These are phyloP conservation scores for Cryphonectria nitschkei DNA, from an alignment of 2,329 filamentous ascomycete species.

Conservation along the genomic window DNA sequence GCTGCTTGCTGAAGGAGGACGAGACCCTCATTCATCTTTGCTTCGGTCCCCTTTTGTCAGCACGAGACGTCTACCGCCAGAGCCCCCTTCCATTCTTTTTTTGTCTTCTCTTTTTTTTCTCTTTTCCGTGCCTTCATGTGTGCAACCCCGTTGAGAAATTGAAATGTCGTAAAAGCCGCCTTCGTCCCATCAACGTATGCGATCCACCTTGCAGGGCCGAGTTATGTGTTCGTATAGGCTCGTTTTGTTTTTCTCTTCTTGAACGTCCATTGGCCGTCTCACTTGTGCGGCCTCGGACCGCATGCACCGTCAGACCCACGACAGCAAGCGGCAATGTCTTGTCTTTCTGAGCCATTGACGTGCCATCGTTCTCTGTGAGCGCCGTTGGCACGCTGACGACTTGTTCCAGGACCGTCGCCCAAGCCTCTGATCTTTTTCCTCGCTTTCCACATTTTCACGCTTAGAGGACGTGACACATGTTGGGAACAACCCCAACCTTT, in stretches of 20 bases:
- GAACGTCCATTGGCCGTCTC: not conserved
- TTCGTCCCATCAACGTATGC: not conserved
- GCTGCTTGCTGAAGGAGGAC: not conserved
- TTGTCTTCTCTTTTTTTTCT: not conserved
- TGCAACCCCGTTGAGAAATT: not conserved
- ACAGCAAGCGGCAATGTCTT: not conserved
- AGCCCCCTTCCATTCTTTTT: not conserved
- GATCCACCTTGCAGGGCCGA: not conserved
- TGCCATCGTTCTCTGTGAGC: not conserved
- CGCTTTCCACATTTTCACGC: not conserved
- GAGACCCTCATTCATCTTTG: not conserved
- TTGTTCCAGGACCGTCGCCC: not conserved
- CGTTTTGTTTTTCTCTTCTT: not conserved
- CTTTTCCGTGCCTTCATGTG: not conserved
- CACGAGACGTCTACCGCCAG: not conserved
- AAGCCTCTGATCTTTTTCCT: not conserved
- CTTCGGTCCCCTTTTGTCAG: not conserved
- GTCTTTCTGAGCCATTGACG: too few relatives aligned
- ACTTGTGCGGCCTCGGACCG: not conserved
- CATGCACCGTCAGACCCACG: not conserved
- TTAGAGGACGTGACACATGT: not conserved
- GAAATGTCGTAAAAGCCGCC: not conserved
- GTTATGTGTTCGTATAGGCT: not conserved
- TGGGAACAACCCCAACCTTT: not conserved
- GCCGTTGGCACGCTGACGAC: not conserved